Evolutionary conservation across 164 flowering plant genomes (phyloP), one percentile per base, ranked within the genome.

Genomic region (Nymphaea colorata): DNA sequence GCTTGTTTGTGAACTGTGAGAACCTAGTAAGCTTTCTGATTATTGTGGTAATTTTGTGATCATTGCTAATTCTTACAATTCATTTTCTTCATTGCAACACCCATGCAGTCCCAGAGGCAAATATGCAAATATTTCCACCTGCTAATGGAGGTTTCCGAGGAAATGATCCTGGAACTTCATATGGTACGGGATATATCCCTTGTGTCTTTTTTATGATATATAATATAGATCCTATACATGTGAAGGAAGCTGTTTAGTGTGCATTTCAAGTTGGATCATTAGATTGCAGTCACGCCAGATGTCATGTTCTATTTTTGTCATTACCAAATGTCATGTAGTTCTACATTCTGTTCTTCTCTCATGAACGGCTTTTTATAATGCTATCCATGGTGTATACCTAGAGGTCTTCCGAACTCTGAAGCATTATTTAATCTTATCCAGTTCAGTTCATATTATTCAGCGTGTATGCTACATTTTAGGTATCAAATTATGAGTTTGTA

Each of bases 61-160:
- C 42, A 3, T 16, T n/a, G 18, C 61, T 59, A 41, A 57, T 43
- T 47, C 55, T 2, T 47, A 47, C 55, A 47, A 47, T n/a, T 61
- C 63, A n/a, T 61, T 61, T 61, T 61, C 41, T 8, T 61, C 63
- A n/a, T n/a, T 36, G 63, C 6, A 61, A 64, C 57, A 70, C 25
- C 1, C 55, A 7, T 84, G 83, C 85, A 92, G 98, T 57, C 42
- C 87, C 96, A 59, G 86, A 73, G 70, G 91, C 91, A 53, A 92
- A 78, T 67, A 63, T 86, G 83, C 90, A 88, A 74, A 84, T 72
- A 72, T 89, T 89, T 75, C 98, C 98, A 59, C 94, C 94, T 62
- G 80, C 77, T 67, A 81, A 69, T 73, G 89, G 82, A 62, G 84
- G 86, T 60, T 81, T 68, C 43, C 73, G 69, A 43, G 81, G 86